Conservation (phyloP, 2,329 filamentous ascomycete species). For the Penicillium crustosum region DNA sequence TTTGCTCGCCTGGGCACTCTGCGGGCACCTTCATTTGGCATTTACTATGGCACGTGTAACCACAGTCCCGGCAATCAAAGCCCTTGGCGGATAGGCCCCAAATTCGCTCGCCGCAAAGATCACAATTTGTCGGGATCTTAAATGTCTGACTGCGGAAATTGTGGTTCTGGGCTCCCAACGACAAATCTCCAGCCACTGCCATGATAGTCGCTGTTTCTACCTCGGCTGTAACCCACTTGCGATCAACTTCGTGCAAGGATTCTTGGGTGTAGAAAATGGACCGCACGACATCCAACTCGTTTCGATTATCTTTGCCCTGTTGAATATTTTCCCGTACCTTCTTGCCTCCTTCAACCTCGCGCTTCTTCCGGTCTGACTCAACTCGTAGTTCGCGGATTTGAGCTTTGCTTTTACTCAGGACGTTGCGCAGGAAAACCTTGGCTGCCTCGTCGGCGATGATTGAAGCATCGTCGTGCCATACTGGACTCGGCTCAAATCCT, state of each 20-base stretch:
- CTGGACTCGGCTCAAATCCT: slow-evolving; percentile 86
- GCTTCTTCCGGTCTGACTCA: slow-evolving; percentile 80
- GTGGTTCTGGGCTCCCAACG: slow-evolving; percentile 88
- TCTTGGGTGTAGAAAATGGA: slow-evolving; percentile 84
- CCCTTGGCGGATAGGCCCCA: slow-evolving; percentile 97
- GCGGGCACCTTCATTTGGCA: slow-evolving; percentile 98
- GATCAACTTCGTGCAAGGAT: slow-evolving; percentile 77
- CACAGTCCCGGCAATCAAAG: slow-evolving; percentile 92
- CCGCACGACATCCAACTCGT: slow-evolving; percentile 81
- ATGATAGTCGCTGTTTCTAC: slow-evolving; percentile 93
- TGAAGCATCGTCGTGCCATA: slow-evolving; percentile 90
- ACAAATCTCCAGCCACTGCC: slow-evolving; percentile 86
- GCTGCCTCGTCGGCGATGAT: slow-evolving; percentile 86
- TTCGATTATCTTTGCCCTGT: slow-evolving; percentile 82
- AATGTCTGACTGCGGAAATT: slow-evolving; percentile 99
- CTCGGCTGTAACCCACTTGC: slow-evolving; percentile 81
- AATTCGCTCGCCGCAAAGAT: slow-evolving; percentile 92
- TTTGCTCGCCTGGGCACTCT: slow-evolving; percentile 89
- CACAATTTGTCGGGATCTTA: slow-evolving; percentile 98
- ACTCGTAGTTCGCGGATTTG: slow-evolving; percentile 76
- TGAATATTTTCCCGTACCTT: slow-evolving; percentile 71
- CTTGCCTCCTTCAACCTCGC: slow-evolving; percentile 79
- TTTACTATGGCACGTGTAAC: slow-evolving; percentile 97
- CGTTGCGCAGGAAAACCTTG: slow-evolving; percentile 87
- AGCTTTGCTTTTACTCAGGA: slow-evolving; percentile 84